These are phyloP conservation scores for Botrytis elliptica DNA, from an alignment of 2,329 filamentous ascomycete species.

Conservation along the genomic window DNA sequence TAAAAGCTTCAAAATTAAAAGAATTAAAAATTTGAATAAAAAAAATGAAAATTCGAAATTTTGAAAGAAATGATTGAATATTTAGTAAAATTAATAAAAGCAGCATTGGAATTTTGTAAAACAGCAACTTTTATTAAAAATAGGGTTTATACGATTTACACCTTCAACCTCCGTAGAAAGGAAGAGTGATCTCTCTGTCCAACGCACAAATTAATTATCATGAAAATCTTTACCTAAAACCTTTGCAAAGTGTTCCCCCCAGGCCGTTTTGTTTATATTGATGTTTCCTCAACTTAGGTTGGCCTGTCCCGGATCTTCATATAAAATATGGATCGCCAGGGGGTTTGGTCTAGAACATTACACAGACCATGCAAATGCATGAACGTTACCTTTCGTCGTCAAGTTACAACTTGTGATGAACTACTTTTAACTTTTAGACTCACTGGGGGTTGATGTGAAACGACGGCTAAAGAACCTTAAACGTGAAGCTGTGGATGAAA, in stretches of 20 bases:
- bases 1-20: too few relatives aligned
- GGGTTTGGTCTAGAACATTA: neutral
- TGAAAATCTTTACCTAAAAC: neutral
- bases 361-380: conserved; percentile 4
- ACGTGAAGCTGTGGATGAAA: neutral
- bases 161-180: too few relatives aligned
- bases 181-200: neutral
- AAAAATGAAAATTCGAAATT: too few relatives aligned
- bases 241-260: neutral
- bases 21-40: too few relatives aligned
- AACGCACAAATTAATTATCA: neutral
- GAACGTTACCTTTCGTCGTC: neutral
- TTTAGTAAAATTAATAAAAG: too few relatives aligned
- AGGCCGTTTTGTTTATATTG: conserved; percentile 5
- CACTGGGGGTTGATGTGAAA: neutral
- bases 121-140: too few relatives aligned
- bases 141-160: too few relatives aligned
- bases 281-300: neutral
- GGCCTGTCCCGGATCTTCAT: neutral
- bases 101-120: too few relatives aligned
- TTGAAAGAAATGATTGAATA: too few relatives aligned
- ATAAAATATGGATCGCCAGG: neutral
- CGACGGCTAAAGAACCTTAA: neutral
- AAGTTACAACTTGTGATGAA: conserved; percentile 2
- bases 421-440: neutral